These are phyloP conservation scores for Verticillium isaacii DNA, from an alignment of 2,329 filamentous ascomycete species.

Conservation along the genomic window DNA sequence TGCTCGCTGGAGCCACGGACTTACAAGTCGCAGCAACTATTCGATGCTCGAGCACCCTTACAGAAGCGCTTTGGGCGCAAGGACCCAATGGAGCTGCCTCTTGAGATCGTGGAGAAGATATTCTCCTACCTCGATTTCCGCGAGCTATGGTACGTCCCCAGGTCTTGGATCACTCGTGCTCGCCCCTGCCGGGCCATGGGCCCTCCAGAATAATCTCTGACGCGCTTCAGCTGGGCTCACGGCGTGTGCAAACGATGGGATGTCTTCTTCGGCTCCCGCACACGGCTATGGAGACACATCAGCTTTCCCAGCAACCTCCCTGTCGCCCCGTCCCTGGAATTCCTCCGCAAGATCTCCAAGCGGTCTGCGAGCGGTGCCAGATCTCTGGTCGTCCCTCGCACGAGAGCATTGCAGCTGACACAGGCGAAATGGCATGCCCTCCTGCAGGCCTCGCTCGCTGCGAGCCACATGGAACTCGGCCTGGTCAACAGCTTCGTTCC, in stretches of 20 bases:
- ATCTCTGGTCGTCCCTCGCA: constrained; percentile 8
- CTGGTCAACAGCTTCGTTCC: neutral
- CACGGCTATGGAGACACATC: constrained; percentile 11
- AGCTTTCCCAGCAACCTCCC: constrained; percentile 4
- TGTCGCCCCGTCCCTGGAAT: neutral
- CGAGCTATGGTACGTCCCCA: constrained; percentile 7
- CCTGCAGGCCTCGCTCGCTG: constrained; percentile 9
- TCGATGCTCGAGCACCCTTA: constrained; percentile 26
- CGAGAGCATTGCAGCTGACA: constrained; percentile 9
- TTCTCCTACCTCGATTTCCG: constrained; percentile 27
- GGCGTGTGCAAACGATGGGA: constrained; percentile 13
- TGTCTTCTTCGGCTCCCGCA: constrained; percentile 8
- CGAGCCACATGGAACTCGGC: constrained; percentile 7
- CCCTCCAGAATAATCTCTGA: neutral
- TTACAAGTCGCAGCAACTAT: constrained; percentile 23
- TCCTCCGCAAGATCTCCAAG: constrained; percentile 7
- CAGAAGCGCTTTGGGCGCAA: constrained; percentile 25
- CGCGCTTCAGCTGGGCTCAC: constrained; percentile 2
- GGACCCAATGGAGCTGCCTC: constrained; percentile 30
- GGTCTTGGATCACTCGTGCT: no score
- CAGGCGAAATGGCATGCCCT: constrained; percentile 6
- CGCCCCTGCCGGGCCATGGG: no score
- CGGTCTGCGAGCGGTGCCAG: constrained; percentile 8
- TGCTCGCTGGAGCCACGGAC: neutral
- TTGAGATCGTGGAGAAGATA: constrained; percentile 30